Base-by-base conservation (phyloP, 2,329 filamentous ascomycete species). In the Nannizziopsis barbatae region DNA sequence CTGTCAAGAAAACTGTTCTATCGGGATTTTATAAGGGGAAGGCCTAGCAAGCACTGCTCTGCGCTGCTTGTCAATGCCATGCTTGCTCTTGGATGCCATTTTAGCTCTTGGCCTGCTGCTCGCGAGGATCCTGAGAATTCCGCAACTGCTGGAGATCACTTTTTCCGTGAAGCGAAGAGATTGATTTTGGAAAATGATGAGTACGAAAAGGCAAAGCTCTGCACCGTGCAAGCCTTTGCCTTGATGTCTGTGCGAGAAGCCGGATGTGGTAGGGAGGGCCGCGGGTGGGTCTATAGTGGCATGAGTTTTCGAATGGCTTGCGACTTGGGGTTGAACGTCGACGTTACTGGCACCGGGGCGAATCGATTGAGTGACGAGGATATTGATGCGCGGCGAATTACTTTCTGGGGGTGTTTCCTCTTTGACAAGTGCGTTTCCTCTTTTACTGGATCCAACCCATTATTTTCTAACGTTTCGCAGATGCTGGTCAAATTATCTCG, bases 271-370 rank as follows among this genome's bases (percentile, higher is more conserved):
- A 77, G 90, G 37, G 92, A 96, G 67, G 87, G 87, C 35, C 94
- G 92, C 65, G 92, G 92, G 1, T 98, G 92, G 92, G 88, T 95
- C 2, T 96, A 96, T 65, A 95, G 87, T 59, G 90, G 92, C 43
- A 95, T 98, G 86, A 92, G 86, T 59, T 96, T 98, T 63, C 83
- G 92, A 39, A 96, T 98, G 90, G 90, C 89, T 0, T 85, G 84
- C 63, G 92, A 98, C 59, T 77, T 98, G 54, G 92, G 92, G 0
- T 73, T 98, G 46, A 94, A 95, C 59, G 77, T 95, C 14, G 85
- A 95, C 60, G 78, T 84, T 1, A 77, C 79, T 14, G 79, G 79
- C 7, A 75, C 86, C 50, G 75, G 76, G 6, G 68, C 70, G 6
- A 73, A 70, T n/a, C 77, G 75, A 50, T 74, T 90, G 55, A 80